Conservation (phyloP, 2,329 filamentous ascomycete genomes). For the Penicillium italicum region DNA sequence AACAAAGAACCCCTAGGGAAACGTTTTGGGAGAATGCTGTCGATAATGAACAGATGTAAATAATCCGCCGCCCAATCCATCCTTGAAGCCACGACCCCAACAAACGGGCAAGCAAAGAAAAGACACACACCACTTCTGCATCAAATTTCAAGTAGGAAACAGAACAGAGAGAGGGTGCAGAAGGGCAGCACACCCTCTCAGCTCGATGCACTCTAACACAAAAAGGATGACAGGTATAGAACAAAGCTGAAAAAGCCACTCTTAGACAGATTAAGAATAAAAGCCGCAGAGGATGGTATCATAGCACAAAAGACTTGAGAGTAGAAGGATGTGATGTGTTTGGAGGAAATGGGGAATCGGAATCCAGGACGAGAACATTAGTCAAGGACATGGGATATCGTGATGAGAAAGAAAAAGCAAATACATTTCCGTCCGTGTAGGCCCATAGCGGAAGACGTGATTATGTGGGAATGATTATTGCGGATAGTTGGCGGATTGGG, state of each 20-base stretch:
- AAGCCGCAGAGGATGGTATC: conserved; percentile 36
- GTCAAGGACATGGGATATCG: conserved; percentile 34
- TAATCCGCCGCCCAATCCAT: conserved; percentile 15
- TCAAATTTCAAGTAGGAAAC: conserved; percentile 13
- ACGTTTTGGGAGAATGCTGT: conserved; percentile 21
- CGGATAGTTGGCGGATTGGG: conserved; percentile 35
- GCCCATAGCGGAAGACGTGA: conserved; percentile 19
- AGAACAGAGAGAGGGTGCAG: conserved; percentile 8
- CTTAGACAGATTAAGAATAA: conserved; percentile 28
- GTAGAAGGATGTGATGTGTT: not conserved
- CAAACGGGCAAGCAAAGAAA: conserved; percentile 10
- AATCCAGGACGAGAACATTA: conserved; percentile 34
- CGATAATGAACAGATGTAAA: conserved; percentile 8
- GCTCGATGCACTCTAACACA: conserved; percentile 24
- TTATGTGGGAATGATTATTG: conserved; percentile 33
- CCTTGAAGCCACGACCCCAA: conserved; percentile 11
- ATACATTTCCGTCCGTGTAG: conserved; percentile 17
- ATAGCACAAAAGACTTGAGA: conserved; percentile 31
- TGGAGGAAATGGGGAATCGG: conserved; percentile 7
- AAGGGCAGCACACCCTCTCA: conserved; percentile 10
- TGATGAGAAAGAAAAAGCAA: conserved; percentile 30
- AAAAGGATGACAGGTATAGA: conserved; percentile 18
- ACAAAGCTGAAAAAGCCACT: conserved; percentile 28
- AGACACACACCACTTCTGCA: conserved; percentile 4
- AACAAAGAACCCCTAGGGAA: conserved; percentile 16